Conservation (phyloP, 352 stramenopile genomes). For the Phytophthora pistaciae region DNA sequence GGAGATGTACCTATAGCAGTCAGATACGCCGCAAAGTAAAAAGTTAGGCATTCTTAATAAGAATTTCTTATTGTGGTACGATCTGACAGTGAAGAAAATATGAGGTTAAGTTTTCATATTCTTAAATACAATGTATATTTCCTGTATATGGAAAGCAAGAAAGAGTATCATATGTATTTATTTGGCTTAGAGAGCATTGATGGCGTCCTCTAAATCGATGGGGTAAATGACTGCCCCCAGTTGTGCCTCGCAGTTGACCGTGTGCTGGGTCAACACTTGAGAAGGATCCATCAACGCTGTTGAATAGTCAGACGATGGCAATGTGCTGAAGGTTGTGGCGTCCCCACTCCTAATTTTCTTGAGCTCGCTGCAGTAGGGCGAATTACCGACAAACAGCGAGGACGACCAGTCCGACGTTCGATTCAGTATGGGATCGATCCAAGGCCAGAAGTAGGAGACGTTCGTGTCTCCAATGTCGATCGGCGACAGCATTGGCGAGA, state of each 20-base stretch:
- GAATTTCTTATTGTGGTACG: no score
- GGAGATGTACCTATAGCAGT: no score
- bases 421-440: constrained; percentile 24
- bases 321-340: constrained; percentile 10
- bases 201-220: not conserved
- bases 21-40: no score
- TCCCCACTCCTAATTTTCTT: constrained; percentile 16
- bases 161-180: no score
- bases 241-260: not conserved
- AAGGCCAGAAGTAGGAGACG: constrained; percentile 32
- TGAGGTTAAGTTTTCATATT: no score
- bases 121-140: no score
- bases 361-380: constrained; percentile 18
- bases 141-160: no score
- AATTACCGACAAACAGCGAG: constrained; percentile 10
- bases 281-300: constrained; percentile 1
- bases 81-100: no score
- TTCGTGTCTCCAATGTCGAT: constrained; percentile 19
- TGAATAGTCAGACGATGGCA: constrained; percentile 17
- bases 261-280: not conserved
- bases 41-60: no score
- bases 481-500: constrained; percentile 12
- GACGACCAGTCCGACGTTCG: not conserved
- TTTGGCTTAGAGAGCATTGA: not conserved
- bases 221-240: not conserved